Conservation (phyloP, 345 rosid species). For the Dimocarpus longan region DNA sequence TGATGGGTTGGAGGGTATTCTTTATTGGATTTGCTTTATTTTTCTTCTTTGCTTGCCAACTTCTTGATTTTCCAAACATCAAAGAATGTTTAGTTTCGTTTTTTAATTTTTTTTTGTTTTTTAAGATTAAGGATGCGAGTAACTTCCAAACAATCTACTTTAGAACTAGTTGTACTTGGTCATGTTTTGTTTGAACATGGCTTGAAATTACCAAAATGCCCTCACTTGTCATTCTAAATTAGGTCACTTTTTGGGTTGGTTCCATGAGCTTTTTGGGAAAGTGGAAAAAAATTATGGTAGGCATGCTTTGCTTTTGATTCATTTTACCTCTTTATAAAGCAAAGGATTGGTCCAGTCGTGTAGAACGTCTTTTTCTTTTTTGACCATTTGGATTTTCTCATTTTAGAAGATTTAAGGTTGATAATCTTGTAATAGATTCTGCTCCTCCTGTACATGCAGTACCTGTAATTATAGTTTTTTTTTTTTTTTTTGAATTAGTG, state of each 20-base stretch:
- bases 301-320: conserved; percentile 15
- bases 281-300: not conserved
- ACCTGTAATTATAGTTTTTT: too few relatives aligned
- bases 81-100: conserved; percentile 8
- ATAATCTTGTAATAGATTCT: too few relatives aligned
- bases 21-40: conserved; percentile 24
- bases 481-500: too few relatives aligned
- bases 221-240: not conserved
- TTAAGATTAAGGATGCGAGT: not conserved
- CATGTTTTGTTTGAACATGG: not conserved
- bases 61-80: not conserved
- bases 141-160: not conserved
- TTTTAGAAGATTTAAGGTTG: not conserved
- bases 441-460: too few relatives aligned
- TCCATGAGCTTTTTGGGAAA: conserved; percentile 4
- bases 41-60: not conserved
- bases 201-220: conserved; percentile 18
- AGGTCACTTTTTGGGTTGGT: not conserved
- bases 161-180: not conserved
- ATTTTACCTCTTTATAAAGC: conserved; percentile 8
- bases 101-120: too few relatives aligned
- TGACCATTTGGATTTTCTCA: conserved; percentile 8
- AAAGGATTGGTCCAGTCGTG: not conserved
- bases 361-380: conserved; percentile 10
- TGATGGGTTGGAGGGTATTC: conserved; percentile 32